Conservation (phyloP, 345 rosid genomes). For the Euphorbia pulcherrima region DNA sequence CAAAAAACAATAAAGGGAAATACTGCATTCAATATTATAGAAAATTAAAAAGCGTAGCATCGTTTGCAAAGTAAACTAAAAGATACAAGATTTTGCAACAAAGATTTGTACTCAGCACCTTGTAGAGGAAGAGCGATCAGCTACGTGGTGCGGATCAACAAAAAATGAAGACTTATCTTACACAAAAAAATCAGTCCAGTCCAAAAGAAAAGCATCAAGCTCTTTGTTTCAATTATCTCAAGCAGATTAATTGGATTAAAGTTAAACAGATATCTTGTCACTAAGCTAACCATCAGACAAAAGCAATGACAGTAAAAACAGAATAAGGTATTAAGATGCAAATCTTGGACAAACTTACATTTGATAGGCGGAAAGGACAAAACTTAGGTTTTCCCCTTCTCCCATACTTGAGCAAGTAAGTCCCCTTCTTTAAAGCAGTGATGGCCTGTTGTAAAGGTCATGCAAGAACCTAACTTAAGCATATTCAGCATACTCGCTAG, state of each 20-base stretch:
- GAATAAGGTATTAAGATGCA: neutral
- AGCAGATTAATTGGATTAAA: neutral
- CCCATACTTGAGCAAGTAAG: slow-evolving; percentile 92
- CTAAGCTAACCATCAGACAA: neutral
- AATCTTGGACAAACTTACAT: slow-evolving; percentile 47
- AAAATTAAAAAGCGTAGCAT: neutral
- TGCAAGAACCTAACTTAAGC: slow-evolving; percentile 26
- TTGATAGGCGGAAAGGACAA: slow-evolving; percentile 96
- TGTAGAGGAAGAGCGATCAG: neutral
- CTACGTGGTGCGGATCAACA: neutral
- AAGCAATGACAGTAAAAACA: neutral
- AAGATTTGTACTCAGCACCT: neutral
- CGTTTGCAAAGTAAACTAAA: neutral
- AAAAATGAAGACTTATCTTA: neutral
- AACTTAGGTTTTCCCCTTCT: slow-evolving; percentile 98
- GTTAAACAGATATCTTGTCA: neutral
- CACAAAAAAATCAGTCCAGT: neutral
- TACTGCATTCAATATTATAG: neutral
- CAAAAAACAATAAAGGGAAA: no score
- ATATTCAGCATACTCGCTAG: slow-evolving; percentile 23
- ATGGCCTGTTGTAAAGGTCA: slow-evolving; percentile 71
- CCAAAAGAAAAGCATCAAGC: neutral
- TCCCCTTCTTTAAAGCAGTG: slow-evolving; percentile 92
- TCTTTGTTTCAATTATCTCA: neutral
- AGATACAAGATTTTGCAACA: neutral